Conservation (phyloP, 2,329 filamentous ascomycete species). For the Neopestalotiopsis clavispora region DNA sequence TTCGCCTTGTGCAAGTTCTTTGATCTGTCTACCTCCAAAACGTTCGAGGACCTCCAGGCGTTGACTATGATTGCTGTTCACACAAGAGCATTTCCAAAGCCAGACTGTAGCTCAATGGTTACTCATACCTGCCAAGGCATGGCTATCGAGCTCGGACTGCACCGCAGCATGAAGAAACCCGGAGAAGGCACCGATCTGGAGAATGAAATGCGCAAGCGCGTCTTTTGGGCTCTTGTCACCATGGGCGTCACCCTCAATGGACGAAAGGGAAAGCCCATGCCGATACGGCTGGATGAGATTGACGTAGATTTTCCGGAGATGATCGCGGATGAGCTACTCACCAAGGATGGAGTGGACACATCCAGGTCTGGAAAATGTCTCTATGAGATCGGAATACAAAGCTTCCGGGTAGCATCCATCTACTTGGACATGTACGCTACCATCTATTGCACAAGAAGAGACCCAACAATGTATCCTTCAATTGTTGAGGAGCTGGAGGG, state of each 20-base stretch:
- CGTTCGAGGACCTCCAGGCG: conserved; percentile 73
- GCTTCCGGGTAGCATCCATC: conserved; percentile 68
- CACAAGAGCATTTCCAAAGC: conserved; percentile 78
- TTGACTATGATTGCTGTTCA: conserved; percentile 74
- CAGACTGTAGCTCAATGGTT: conserved; percentile 74
- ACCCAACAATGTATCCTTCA: conserved; percentile 65
- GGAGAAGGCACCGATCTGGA: conserved; percentile 60
- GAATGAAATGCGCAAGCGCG: conserved; percentile 76
- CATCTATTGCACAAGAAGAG: conserved; percentile 73
- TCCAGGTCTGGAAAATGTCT: conserved; percentile 63
- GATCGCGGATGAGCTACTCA: conserved; percentile 73
- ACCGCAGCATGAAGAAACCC: conserved; percentile 66
- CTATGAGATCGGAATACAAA: conserved; percentile 69
- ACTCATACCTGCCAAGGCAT: conserved; percentile 67
- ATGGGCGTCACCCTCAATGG: conserved; percentile 73
- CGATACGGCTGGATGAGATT: conserved; percentile 74
- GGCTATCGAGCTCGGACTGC: conserved; percentile 76
- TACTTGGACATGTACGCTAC: conserved; percentile 77
- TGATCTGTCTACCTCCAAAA: conserved; percentile 65
- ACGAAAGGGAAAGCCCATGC: conserved; percentile 78
- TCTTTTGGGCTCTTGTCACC: conserved; percentile 75
- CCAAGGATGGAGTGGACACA: conserved; percentile 65
- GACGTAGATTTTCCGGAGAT: conserved; percentile 78
- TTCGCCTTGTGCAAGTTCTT: conserved; percentile 73
- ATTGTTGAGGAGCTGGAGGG: conserved; percentile 69